phyloP scores from a whole-genome alignment of 495 filamentous ascomycete genomes.

The Xylaria longipes region DNA sequence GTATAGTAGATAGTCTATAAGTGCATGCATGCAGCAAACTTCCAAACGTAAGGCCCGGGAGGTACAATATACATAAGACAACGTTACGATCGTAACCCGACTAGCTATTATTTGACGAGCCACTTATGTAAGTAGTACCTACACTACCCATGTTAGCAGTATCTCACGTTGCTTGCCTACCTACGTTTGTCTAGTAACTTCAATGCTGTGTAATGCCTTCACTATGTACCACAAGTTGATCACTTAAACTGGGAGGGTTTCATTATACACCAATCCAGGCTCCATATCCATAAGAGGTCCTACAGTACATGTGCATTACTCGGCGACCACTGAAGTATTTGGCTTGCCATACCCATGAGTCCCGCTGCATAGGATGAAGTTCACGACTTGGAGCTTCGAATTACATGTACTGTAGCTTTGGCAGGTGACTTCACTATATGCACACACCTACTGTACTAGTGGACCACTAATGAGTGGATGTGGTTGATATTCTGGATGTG shows the following conservation, averaged over 20 bases:
- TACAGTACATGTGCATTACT: constrained; percentile 4
- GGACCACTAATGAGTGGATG: not conserved
- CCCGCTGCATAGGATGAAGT: not conserved
- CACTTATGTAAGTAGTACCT: not conserved
- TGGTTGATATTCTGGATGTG: not conserved
- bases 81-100: not conserved
- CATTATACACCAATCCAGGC: constrained; percentile 1
- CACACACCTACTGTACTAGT: not conserved
- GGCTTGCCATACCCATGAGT: not conserved
- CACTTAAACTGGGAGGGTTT: constrained; percentile 4
- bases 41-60: not conserved
- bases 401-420: no score
- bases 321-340: not conserved
- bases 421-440: not conserved
- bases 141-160: not conserved
- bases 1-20: not conserved
- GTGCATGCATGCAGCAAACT: not conserved
- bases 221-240: not conserved
- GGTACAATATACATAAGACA: not conserved
- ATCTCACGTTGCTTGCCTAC: not conserved
- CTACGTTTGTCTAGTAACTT: not conserved
- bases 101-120: not conserved
- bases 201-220: not conserved
- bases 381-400: not conserved
- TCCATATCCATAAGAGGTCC: not conserved